Conservation (phyloP, 805 yeast species). For the Barnettozyma pratensis region DNA sequence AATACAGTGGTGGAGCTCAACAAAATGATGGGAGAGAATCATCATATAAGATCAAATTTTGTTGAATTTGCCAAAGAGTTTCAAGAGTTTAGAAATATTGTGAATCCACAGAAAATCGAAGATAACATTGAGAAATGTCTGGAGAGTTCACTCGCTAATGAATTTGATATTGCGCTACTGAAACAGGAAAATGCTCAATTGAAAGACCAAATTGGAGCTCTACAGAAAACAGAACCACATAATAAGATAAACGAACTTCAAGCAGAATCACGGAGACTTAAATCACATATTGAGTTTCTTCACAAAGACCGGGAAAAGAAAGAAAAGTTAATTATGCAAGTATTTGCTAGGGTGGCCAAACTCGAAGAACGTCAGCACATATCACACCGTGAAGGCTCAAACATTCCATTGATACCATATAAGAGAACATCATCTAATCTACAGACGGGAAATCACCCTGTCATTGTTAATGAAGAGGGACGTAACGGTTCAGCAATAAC, state of each 20-base stretch:
- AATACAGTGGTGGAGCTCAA: background rate
- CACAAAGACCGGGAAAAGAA: background rate
- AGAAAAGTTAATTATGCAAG: background rate
- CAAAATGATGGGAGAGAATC: background rate
- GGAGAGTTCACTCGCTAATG: constrained; percentile 1
- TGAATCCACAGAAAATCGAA: background rate
- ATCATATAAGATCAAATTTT: background rate
- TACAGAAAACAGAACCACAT: background rate
- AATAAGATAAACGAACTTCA: background rate
- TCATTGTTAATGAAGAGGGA: background rate
- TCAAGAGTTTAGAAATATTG: background rate
- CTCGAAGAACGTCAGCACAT: background rate
- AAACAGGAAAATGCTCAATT: constrained; percentile 1
- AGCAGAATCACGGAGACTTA: background rate
- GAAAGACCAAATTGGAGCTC: background rate
- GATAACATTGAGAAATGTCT: background rate
- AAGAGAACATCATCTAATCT: background rate
- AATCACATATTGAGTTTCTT: background rate
- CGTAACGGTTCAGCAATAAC: background rate
- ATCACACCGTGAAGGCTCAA: background rate
- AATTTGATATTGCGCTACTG: constrained; percentile 1
- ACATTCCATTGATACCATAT: background rate
- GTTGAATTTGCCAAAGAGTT: background rate
- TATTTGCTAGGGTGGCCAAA: background rate
- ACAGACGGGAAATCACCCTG: too few species aligned